phyloP scores from a whole-genome alignment of 257 asterid genomes.

The Mitragyna speciosa region DNA sequence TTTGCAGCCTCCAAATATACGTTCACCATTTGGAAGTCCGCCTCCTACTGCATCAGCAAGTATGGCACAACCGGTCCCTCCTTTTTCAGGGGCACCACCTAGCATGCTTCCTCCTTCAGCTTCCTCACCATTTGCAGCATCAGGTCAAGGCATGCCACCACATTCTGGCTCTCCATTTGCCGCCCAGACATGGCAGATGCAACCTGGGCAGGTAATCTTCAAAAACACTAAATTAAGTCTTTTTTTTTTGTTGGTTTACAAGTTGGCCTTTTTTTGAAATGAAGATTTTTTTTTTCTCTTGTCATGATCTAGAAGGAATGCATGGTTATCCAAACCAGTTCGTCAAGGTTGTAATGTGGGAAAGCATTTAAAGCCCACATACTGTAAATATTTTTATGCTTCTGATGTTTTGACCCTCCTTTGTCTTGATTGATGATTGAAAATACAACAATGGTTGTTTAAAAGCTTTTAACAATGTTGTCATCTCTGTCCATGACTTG shows the following conservation, averaged over 20 bases:
- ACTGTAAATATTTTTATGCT: background rate
- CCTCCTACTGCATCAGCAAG: conserved; percentile 58
- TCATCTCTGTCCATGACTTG: background rate
- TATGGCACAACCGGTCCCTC: conserved; percentile 62
- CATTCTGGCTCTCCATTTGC: conserved; percentile 70
- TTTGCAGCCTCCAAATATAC: conserved; percentile 59
- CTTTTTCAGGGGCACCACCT: conserved; percentile 58
- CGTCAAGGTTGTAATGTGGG: background rate
- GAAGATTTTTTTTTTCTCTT: background rate
- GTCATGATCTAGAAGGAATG: background rate
- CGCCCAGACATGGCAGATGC: conserved; percentile 76
- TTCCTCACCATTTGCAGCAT: conserved; percentile 63
- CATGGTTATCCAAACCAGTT: background rate
- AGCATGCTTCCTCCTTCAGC: conserved; percentile 64
- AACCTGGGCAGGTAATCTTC: conserved; percentile 69
- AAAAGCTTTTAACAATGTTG: background rate
- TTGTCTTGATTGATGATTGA: background rate
- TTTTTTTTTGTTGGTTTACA: background rate
- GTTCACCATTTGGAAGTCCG: conserved; percentile 72
- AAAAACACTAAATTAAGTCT: conserved; percentile 1
- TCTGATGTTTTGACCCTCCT: background rate
- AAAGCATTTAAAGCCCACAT: background rate
- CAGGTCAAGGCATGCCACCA: conserved; percentile 52
- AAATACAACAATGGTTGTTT: background rate
- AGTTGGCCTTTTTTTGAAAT: background rate